Percentiles rank a stretch among this genome's conserved stretches.
Conservation (phyloP, 768 basidiomycete genomes). For the Boletales sp. region DNA sequence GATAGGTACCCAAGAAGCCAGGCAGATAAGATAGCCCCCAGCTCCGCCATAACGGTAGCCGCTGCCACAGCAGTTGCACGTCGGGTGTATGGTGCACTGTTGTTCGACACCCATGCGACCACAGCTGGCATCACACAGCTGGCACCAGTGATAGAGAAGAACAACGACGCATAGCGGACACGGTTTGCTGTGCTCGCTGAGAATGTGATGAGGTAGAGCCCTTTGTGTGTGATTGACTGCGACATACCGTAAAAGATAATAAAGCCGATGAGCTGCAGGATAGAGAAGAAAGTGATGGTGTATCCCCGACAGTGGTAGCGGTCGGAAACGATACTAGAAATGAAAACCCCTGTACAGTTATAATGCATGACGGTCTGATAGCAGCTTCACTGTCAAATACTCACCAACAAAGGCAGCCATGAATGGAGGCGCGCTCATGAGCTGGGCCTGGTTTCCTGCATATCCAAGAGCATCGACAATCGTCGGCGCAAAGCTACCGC, state of each 20-base stretch:
- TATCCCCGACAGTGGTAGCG: constrained; percentile 48
- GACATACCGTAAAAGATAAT: constrained; percentile 2
- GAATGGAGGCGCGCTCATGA: constrained; percentile 59
- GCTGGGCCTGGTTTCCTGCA: constrained; percentile 48
- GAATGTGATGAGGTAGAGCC: not conserved
- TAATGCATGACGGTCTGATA: not conserved
- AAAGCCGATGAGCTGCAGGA: constrained; percentile 36
- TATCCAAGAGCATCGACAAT: constrained; percentile 63
- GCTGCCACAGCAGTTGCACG: constrained; percentile 58
- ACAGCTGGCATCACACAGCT: constrained; percentile 11
- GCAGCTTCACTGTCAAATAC: constrained; percentile 11
- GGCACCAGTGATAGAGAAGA: constrained; percentile 49
- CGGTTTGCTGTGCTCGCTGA: constrained; percentile 28
- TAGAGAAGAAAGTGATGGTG: constrained; percentile 40
- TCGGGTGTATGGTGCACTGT: constrained; percentile 51
- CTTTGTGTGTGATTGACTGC: not conserved
- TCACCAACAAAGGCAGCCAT: constrained; percentile 45
- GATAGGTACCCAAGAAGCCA: constrained; percentile 56
- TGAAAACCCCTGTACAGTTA: not conserved
- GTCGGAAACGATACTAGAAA: constrained; percentile 46
- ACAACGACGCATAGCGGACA: constrained; percentile 54
- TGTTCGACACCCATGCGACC: constrained; percentile 60
- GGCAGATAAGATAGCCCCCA: constrained; percentile 58
- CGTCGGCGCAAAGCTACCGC: constrained; percentile 23
- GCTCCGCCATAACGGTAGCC: constrained; percentile 50